Evolutionary conservation across 495 filamentous ascomycete species (phyloP), one percentile per base, ranked within the genome.

Genomic region (Aspergillus homomorphus): DNA sequence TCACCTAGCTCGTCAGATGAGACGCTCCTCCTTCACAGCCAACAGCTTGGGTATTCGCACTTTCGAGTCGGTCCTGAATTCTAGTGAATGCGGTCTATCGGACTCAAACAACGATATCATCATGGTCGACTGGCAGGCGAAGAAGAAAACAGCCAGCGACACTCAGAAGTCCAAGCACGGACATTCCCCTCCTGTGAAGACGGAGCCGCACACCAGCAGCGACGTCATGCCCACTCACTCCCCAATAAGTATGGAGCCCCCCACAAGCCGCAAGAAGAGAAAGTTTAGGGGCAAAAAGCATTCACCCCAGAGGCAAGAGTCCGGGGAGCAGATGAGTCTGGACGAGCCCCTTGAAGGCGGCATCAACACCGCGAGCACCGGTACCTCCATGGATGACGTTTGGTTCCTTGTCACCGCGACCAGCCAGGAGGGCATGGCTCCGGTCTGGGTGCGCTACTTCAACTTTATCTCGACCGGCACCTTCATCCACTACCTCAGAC

Each of bases 401-500:
- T 58, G 18, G 30, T 69, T 66, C 54, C 51, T 66, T 15, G 55
- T 66, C 5, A 51, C 21, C 14, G 59, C 53, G n/a, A 57, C 24
- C 42, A 23, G 10, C 30, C 59, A 69, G 42, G 19, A 54, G 28
- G 50, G 15, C 8, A 58, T 51, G 51, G 38, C 51, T 20, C 54
- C 59, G 3, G 59, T 65, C 16, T 64, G 59, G 55, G 44, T 66
- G 7, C 55, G 59, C 9, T 69, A 59, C 53, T 44, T 59, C 19
- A 38, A 46, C 4, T 69, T 60, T 52, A 6, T 5, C 12, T 53
- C 57, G 8, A 16, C 60, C 1, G 21, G 22, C 9, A 30, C 54
- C 0, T 69, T 69, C 49, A 41, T 69, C 15, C 45, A 51, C 1
- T 42, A 38, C 1, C 62, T 69, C 60, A 48, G 51, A 9, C 19